Conservation (phyloP, 768 basidiomycete species). For the Termitomyces sp. region DNA sequence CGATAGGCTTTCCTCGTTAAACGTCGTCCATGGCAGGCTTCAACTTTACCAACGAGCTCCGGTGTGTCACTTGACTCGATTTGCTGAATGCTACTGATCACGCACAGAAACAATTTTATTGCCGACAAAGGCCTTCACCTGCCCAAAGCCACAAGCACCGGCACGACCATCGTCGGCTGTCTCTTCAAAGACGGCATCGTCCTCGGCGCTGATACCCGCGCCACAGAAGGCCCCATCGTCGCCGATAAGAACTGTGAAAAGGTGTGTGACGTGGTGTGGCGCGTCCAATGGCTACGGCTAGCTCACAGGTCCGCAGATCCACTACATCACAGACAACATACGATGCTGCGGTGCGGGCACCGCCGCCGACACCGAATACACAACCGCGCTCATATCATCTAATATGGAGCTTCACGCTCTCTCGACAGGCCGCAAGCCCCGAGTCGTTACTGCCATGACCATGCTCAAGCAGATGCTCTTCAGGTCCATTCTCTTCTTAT, state of each 20-base stretch:
- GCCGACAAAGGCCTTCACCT: slow-evolving; percentile 62
- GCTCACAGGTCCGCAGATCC: slow-evolving; percentile 56
- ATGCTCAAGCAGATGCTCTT: slow-evolving; percentile 97
- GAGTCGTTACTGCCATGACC: slow-evolving; percentile 97
- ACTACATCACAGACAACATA: slow-evolving; percentile 93
- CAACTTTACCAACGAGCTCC: slow-evolving; percentile 70
- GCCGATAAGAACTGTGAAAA: slow-evolving; percentile 99
- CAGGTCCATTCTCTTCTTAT: slow-evolving; percentile 40
- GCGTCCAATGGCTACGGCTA: no score
- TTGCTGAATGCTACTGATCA: not conserved
- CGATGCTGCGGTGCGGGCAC: slow-evolving; percentile 98
- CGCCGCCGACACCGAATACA: slow-evolving; percentile 97
- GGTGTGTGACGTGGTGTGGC: slow-evolving; percentile 51
- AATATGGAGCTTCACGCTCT: slow-evolving; percentile 93
- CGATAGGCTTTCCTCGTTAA: no score
- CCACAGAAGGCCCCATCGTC: slow-evolving; percentile 91
- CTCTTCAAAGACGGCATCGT: slow-evolving; percentile 90
- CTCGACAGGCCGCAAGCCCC: slow-evolving; percentile 85
- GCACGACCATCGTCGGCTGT: slow-evolving; percentile 97
- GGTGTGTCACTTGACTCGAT: slow-evolving; percentile 31
- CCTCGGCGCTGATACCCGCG: slow-evolving; percentile 94
- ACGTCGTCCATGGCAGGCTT: slow-evolving; percentile 60
- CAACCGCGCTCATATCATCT: slow-evolving; percentile 90
- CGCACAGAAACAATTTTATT: slow-evolving; percentile 65
- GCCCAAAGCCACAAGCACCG: slow-evolving; percentile 87